Percentiles rank a stretch among this genome's conserved stretches.
Conservation (phyloP, 352 stramenopile species). For the Globisporangium paddicum region DNA sequence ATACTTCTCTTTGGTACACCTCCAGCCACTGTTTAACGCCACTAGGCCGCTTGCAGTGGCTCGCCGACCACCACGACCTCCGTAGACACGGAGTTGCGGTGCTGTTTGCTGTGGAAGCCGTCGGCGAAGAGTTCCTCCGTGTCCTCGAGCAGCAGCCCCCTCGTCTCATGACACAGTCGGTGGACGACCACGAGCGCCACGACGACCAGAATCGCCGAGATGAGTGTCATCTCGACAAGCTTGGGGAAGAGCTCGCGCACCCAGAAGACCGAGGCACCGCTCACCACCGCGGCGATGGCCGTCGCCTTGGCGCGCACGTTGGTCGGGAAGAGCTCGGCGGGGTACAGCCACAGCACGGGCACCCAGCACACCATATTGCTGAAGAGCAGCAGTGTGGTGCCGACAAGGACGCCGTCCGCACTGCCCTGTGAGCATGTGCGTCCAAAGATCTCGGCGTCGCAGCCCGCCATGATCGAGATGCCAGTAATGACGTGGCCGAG, state of each 20-base stretch:
- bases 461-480: conserved; percentile 33
- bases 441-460: conserved; percentile 24
- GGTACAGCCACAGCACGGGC: conserved; percentile 49
- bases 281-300: conserved; percentile 31
- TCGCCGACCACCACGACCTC: background rate
- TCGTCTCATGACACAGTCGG: conserved; percentile 48
- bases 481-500: conserved; percentile 29
- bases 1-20: no score
- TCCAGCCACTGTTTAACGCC: no score
- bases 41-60: background rate
- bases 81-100: conserved; percentile 6
- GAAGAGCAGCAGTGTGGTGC: conserved; percentile 31
- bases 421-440: conserved; percentile 20
- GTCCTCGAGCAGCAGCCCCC: conserved; percentile 44
- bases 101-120: conserved; percentile 24
- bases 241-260: conserved; percentile 11
- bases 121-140: conserved; percentile 47
- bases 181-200: conserved; percentile 39
- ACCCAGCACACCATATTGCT: conserved; percentile 44
- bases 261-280: conserved; percentile 15
- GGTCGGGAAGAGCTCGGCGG: conserved; percentile 47
- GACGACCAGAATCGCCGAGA: background rate
- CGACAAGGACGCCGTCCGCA: conserved; percentile 33
- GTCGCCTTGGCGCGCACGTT: conserved; percentile 43
- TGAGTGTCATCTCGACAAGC: conserved; percentile 1